phyloP scores from a whole-genome alignment of 1,284 basidiomycete genomes.

The Trichosporon ovoides region DNA sequence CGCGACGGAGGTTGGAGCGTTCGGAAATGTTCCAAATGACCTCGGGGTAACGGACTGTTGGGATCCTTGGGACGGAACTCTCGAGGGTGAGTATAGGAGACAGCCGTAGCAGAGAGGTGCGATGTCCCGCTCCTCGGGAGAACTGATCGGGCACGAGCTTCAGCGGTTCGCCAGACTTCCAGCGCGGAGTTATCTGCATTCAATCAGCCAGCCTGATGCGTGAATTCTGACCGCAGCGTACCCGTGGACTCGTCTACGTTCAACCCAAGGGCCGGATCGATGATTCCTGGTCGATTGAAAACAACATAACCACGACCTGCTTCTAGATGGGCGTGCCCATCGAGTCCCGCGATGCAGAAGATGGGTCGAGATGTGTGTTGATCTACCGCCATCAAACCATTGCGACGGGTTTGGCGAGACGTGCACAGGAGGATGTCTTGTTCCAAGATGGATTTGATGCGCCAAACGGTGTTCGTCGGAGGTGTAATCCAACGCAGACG shows the following conservation, averaged over 20 bases:
- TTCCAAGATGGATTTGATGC: constrained; percentile 38
- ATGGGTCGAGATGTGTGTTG: constrained; percentile 18
- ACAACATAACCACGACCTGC: constrained; percentile 35
- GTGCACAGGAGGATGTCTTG: constrained; percentile 30
- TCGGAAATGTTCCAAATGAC: constrained; percentile 35
- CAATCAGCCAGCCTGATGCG: too few relatives aligned
- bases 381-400: constrained; percentile 11
- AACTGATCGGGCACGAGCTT: constrained; percentile 19
- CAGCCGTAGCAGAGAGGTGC: constrained; percentile 9
- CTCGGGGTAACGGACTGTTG: constrained; percentile 25
- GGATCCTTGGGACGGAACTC: constrained; percentile 1
- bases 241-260: constrained; percentile 6
- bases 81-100: constrained; percentile 16
- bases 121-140: constrained; percentile 10
- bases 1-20: constrained; percentile 29
- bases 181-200: constrained; percentile 17
- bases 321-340: constrained; percentile 35
- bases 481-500: constrained; percentile 30
- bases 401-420: constrained; percentile 13
- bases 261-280: constrained; percentile 6
- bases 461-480: constrained; percentile 30
- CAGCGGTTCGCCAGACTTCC: constrained; percentile 30
- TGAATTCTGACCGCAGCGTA: background rate
- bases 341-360: constrained; percentile 25
- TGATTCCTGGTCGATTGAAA: constrained; percentile 21